Base-by-base conservation (phyloP, 495 filamentous ascomycete species). In the Daldinia loculata region DNA sequence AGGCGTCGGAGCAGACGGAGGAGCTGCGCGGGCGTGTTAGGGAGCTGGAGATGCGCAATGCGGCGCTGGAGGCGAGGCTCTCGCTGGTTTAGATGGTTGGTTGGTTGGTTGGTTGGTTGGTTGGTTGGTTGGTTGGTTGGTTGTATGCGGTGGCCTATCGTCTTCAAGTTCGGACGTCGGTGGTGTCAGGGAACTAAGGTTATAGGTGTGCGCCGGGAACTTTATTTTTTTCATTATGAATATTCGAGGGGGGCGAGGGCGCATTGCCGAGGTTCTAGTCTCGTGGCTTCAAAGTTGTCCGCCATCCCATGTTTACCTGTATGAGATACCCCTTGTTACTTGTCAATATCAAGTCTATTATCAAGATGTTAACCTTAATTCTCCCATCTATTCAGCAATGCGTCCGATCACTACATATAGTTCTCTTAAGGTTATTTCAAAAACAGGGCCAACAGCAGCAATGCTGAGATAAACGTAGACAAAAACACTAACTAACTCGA, bases 1-100 rank as follows among this genome's bases (percentile, higher is more conserved):
- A 84, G 4, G 86, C 84, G 30, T 76, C 83, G 36, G 88, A 90
- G 77, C 80, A 64, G 60, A 68, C 64, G 15, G 72, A 84, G 48
- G 72, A 72, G 5, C 77, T 87, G 22, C 72, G 79, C 27, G 65
- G 80, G 48, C 72, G 74, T 6, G 76, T 87, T 14, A 77, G 82
- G 41, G 72, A 77, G 30, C 72, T 86, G 38, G 82, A 85, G 69
- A 70, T 59, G 38, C 82, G 85, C 71, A 87, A 87, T 74, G 63
- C 68, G 1, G 73, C 74, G n/a, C 74, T 87, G 45, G 82, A 76
- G 61, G 67, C 73, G 14, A 77, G 81, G 65, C 30, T 86, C 41
- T 69, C 74, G 61, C 73, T 62, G 43, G 11, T 48, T 15, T 19
- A 48, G 43, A 48, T 12, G 43, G 17, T 48, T 48, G 19, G 19